phyloP scores from a whole-genome alignment of 371 early-diverging fungal genomes.

The Mortierella sp. region DNA sequence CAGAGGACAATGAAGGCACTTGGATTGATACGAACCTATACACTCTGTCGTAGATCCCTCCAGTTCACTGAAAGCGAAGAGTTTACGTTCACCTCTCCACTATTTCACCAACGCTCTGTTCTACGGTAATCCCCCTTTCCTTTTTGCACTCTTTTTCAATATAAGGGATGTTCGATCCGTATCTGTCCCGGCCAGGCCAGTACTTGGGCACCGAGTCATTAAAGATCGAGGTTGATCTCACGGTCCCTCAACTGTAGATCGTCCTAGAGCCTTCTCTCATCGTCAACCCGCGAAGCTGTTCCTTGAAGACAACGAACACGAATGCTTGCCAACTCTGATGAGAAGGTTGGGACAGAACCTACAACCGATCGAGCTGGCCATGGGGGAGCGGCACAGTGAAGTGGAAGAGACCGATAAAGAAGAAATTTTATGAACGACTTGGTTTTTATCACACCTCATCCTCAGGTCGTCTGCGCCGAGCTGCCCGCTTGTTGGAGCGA shows the following conservation, averaged over 20 bases:
- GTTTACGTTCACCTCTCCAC: slow-evolving; percentile 23
- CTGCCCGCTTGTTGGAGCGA: slow-evolving; percentile 17
- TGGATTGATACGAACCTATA: neutral
- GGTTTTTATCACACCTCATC: slow-evolving; percentile 4
- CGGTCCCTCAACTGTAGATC: neutral
- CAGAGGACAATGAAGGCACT: neutral
- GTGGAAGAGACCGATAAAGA: too few relatives aligned
- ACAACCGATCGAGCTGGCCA: too few relatives aligned
- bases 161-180: slow-evolving; percentile 51
- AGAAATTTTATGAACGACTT: too few relatives aligned
- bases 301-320: too few relatives aligned
- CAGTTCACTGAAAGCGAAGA: slow-evolving; percentile 9
- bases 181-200: slow-evolving; percentile 58
- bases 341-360: too few relatives aligned
- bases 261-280: slow-evolving; percentile 1
- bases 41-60: neutral
- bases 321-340: too few relatives aligned
- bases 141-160: neutral
- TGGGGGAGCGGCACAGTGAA: too few relatives aligned
- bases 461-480: slow-evolving; percentile 9
- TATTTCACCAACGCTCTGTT: slow-evolving; percentile 17
- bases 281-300: too few relatives aligned
- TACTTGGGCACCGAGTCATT: slow-evolving; percentile 58
- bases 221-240: slow-evolving; percentile 49
- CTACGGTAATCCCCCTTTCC: slow-evolving; percentile 16